These are phyloP conservation scores for Canariomyces notabilis DNA, from an alignment of 2,329 filamentous ascomycete genomes.

Conservation along the genomic window DNA sequence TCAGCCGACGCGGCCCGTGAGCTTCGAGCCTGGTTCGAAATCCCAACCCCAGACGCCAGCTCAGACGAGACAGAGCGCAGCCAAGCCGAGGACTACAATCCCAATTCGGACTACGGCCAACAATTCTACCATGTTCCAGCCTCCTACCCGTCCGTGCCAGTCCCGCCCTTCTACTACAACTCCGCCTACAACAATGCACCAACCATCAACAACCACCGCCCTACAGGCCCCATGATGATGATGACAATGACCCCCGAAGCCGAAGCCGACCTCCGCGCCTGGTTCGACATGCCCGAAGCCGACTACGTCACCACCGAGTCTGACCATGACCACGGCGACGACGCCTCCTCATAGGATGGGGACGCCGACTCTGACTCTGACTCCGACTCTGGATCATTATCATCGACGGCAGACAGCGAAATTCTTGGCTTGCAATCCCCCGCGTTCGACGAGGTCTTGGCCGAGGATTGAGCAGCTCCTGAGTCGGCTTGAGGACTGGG, in stretches of 20 bases:
- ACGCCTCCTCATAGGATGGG: background rate
- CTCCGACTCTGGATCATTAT: background rate
- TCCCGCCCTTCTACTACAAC: too few relatives aligned
- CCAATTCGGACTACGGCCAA: too few relatives aligned
- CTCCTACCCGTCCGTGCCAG: too few relatives aligned
- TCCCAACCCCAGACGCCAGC: too few relatives aligned
- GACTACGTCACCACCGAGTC: background rate
- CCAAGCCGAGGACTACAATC: too few relatives aligned
- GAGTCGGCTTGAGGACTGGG: background rate
- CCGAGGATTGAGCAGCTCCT: background rate
- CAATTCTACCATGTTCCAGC: too few relatives aligned
- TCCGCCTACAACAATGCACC: too few relatives aligned
- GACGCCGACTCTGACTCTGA: background rate
- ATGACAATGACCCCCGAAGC: background rate
- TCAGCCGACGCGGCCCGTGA: too few relatives aligned
- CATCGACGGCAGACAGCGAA: background rate
- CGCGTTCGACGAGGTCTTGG: background rate
- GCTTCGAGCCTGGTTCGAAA: too few relatives aligned
- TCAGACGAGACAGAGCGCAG: too few relatives aligned
- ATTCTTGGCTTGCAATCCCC: background rate
- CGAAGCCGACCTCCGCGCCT: background rate
- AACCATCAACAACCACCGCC: background rate
- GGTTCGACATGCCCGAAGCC: conserved; percentile 5
- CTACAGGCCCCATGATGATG: too few relatives aligned
- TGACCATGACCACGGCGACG: background rate